Evolutionary conservation across 306 rosid species (phyloP).

Genomic region (Lagenaria siceraria): DNA sequence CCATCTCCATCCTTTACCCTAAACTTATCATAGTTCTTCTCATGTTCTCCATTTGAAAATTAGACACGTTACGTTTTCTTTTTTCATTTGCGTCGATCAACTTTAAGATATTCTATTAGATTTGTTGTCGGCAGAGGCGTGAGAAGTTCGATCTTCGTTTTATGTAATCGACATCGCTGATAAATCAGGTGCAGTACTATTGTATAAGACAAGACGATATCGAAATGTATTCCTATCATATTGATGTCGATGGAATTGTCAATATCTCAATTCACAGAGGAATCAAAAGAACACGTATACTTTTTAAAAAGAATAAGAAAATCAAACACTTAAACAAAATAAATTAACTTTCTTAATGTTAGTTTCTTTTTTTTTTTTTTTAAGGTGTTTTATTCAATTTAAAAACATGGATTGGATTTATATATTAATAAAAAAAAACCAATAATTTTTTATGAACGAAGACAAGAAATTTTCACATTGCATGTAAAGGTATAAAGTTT

Average conservation of each 20-base stretch:
- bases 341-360: too few relatives aligned
- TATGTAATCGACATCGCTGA: neutral
- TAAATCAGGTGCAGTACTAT: neutral
- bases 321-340: neutral
- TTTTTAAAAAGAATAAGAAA: neutral
- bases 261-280: neutral
- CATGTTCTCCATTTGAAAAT: neutral
- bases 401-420: too few relatives aligned
- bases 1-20: neutral
- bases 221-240: neutral
- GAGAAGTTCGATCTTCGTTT: neutral
- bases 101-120: neutral
- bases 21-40: neutral
- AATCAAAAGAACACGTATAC: neutral
- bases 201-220: neutral
- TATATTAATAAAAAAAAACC: neutral
- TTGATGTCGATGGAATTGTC: neutral
- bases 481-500: neutral
- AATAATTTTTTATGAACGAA: neutral
- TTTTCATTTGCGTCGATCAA: neutral
- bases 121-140: neutral
- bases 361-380: too few relatives aligned
- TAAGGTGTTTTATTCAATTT: too few relatives aligned
- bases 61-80: neutral
- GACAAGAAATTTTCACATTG: neutral